Conservation (phyloP, 495 filamentous ascomycete genomes). For the Emericellopsis terricola region DNA sequence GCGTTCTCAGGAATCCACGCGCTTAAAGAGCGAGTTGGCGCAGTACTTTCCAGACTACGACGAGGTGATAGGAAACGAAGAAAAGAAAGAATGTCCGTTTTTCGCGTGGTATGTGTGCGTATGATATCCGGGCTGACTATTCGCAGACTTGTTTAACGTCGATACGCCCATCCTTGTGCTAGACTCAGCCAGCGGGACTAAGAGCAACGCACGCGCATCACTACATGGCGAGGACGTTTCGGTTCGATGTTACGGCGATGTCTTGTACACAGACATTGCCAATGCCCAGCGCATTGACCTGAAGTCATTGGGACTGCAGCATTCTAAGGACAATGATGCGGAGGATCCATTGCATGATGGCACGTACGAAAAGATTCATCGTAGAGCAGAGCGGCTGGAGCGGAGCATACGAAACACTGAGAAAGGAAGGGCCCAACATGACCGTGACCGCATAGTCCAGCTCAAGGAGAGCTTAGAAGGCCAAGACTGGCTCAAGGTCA, state of each 20-base stretch:
- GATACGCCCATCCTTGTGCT: conserved; percentile 42
- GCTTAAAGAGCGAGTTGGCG: conserved; percentile 75
- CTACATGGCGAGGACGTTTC: conserved; percentile 8
- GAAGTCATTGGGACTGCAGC: conserved; percentile 25
- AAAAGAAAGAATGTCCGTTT: conserved; percentile 48
- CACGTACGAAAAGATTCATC: conserved; percentile 50
- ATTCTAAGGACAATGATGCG: conserved; percentile 17
- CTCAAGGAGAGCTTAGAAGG: conserved; percentile 73
- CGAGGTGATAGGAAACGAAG: conserved; percentile 68
- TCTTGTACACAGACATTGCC: conserved; percentile 28
- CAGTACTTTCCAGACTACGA: conserved; percentile 84
- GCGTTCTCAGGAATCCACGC: conserved; percentile 32
- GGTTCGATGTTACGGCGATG: conserved; percentile 26
- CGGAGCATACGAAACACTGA: conserved; percentile 88
- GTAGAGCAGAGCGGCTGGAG: conserved; percentile 69
- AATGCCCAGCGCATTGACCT: conserved; percentile 38
- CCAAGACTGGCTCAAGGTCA: conserved; percentile 82
- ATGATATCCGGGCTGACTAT: conserved; percentile 12
- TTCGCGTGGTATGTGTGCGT: conserved; percentile 10
- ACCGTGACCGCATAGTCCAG: conserved; percentile 72
- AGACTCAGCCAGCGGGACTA: conserved; percentile 18
- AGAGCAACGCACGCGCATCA: conserved; percentile 8
- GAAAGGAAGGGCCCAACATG: conserved; percentile 78
- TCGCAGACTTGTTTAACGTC: conserved; percentile 35
- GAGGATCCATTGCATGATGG: conserved; percentile 55